Base-by-base conservation (phyloP, 495 filamentous ascomycete species). In the Penicillium coprophilum region DNA sequence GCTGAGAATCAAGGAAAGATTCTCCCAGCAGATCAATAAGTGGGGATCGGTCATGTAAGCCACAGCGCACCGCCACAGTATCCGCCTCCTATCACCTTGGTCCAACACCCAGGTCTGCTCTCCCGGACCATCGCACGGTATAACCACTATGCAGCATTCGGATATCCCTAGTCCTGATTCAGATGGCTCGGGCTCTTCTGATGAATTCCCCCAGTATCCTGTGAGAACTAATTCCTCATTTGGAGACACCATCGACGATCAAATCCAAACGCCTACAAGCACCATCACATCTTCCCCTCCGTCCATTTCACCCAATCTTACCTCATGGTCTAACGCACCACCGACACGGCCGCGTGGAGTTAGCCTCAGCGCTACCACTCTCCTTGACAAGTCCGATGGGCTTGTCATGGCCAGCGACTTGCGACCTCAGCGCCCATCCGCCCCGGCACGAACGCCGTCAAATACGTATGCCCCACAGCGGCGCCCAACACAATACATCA, bases 391-490 rank as follows among this genome's bases (percentile, higher is more conserved):
- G 31, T 27, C 71, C 3, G 73, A 77, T 47, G 58, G 61, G 15
- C 59, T 56, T 45, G 60, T 70, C 15, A 62, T 71, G 46, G 23
- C 63, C 2, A 56, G 49, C 34, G 73, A 78, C 13, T 46, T 60
- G 46, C 71, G 74, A 46, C 56, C 74, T 32, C 84, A 87, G 60
- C 79, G 86, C 60, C 86, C 86, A 13, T 78, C 76, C 23, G 82
- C 70, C 10, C 86, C 86, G 27, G 78, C 80, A 53, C 73, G 86
- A 58, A 87, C 84, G 24, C 87, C 87, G 3, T 89, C 86, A 20
- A 87, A 79, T 61, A 89, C 87, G 39, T 91, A 91, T 65, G 84
- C 85, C n/a, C 87, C 87, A 34, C 77, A 87, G 32, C 82, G 89
- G n/a, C 79, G 86, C 52, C 89, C 89, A 44, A 70, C 82, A n/a